Conservation (phyloP, 176 grass and related monocot genomes). For the Eleusine indica region DNA sequence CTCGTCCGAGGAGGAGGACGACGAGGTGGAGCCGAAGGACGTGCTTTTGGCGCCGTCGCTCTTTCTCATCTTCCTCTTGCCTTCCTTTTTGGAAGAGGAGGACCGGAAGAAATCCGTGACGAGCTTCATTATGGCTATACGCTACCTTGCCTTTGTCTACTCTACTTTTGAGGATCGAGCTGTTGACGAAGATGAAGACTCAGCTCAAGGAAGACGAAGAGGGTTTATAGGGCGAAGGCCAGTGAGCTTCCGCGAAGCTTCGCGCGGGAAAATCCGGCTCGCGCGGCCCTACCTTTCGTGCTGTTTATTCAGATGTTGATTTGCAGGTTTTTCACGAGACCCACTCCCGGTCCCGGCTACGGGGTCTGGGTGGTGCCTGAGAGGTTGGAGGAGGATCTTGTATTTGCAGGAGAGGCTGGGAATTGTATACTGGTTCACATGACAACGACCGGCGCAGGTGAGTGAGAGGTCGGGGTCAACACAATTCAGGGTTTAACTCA, state of each 20-base stretch:
- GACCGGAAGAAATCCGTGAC: conserved; percentile 11
- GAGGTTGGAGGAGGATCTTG: neutral
- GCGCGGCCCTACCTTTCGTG: neutral
- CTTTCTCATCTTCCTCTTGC: neutral
- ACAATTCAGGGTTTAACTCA: neutral
- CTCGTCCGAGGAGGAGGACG: conserved; percentile 6
- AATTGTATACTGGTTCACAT: neutral
- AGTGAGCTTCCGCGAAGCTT: conserved; percentile 48
- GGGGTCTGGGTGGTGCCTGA: neutral
- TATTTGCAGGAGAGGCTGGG: neutral
- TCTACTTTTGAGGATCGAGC: neutral
- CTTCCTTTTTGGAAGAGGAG: conserved; percentile 17
- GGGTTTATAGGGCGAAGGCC: neutral
- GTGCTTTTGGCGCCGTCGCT: neutral
- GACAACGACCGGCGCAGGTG: neutral
- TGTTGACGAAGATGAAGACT: neutral
- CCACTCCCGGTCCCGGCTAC: too few relatives aligned
- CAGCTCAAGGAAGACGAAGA: neutral
- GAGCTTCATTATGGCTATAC: conserved; percentile 30
- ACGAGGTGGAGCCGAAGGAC: conserved; percentile 41
- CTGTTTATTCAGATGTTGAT: neutral
- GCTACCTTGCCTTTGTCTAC: neutral
- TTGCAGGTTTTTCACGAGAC: too few relatives aligned
- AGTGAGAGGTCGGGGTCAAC: neutral
- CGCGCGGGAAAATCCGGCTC: conserved; percentile 31